Conservation (phyloP, 441 rosid species). For the Populus tomentosa region DNA sequence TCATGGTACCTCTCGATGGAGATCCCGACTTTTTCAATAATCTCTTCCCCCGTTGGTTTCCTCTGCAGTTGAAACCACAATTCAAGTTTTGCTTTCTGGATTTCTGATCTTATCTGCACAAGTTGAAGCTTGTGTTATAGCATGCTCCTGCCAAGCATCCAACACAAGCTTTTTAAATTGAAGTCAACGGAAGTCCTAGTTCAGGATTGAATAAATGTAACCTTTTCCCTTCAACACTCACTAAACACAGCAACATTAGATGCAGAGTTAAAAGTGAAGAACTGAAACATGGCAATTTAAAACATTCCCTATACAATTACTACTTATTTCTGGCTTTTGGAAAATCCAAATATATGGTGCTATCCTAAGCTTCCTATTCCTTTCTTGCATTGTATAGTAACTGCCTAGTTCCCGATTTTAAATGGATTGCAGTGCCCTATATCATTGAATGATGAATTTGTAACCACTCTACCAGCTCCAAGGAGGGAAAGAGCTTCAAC, state of each 20-base stretch:
- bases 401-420: not conserved
- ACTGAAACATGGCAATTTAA: not conserved
- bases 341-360: not conserved
- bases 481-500: not conserved
- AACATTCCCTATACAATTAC: not conserved
- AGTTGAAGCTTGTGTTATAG: not conserved
- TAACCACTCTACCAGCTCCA: not conserved
- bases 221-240: not conserved
- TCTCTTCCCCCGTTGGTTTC: constrained; percentile 65
- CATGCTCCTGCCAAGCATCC: not conserved
- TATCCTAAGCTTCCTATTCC: not conserved
- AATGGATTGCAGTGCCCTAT: not conserved
- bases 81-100: constrained; percentile 67
- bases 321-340: not conserved
- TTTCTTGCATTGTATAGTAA: not conserved
- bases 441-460: not conserved
- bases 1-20: constrained; percentile 73
- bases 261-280: not conserved
- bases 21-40: constrained; percentile 52
- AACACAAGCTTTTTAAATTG: not conserved
- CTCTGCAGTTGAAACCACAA: constrained; percentile 57
- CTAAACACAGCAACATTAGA: not conserved
- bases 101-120: constrained; percentile 75
- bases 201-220: not conserved
- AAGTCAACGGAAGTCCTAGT: not conserved